Base-by-base conservation (phyloP, 2,329 filamentous ascomycete species). In the Harringtonia lauricola region DNA sequence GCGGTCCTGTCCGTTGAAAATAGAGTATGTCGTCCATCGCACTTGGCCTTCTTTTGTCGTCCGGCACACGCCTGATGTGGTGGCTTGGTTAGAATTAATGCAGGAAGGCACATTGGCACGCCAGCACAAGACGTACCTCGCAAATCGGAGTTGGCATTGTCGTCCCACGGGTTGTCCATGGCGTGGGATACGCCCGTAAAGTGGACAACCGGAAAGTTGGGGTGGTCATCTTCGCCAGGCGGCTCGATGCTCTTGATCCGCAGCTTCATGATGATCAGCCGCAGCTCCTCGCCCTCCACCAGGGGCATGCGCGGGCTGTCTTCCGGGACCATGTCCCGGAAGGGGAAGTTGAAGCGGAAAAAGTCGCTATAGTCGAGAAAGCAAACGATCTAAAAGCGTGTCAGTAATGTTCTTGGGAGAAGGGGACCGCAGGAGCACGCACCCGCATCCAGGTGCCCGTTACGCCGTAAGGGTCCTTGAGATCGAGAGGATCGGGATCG, bases 361-460 rank as follows among this genome's bases (percentile, higher is more conserved):
- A 89, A 76, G 56, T 88, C 83, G 52, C 72, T 76, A 57, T 83
- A 87, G 57, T 87, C 82, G 48, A 76, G 58, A 49, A 72, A 74
- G 50, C 64, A 71, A 3, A 70, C 60, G 30, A 71, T 54, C 60
- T 66, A 24, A 18, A 12, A 24, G 5, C 8, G 7, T 19, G 22
- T 38, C 4, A 19, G 14, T n/a, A 28, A 19, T 5, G 6, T 8
- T 2, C 8, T 42, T 17, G 36, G 19, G 26, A 36, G 12, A 38
- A 33, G 13, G 17, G n/a, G 17, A 34, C 10, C 31, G n/a, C 7
- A 22, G n/a, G n/a, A n/a, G n/a, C n/a, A 59, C 68, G 47, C 51
- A 84, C 77, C 31, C 84, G 69, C 55, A 83, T 70, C 81, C 82
- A 90, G 8, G 74, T 78, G 2, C 85, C 85, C 0, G 74, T 74